These are phyloP conservation scores for Brettanomyces anomalus DNA, from an alignment of 805 yeast genomes.

Conservation along the genomic window DNA sequence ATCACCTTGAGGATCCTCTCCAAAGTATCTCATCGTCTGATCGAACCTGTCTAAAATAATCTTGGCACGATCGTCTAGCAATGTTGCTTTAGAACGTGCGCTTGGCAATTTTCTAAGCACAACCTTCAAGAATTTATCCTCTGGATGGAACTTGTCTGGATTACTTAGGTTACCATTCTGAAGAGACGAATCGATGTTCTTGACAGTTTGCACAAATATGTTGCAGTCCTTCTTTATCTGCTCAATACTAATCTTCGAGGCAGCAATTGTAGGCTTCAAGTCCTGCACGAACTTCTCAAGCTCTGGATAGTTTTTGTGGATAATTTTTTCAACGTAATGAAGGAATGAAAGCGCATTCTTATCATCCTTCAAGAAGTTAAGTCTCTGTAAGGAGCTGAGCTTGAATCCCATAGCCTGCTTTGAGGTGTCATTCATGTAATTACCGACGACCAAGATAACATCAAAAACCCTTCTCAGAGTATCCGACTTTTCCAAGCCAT, in stretches of 20 bases:
- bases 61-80: slow-evolving; percentile 54
- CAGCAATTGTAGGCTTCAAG: slow-evolving; percentile 44
- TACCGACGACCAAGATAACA: slow-evolving; percentile 85
- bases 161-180: slow-evolving; percentile 83
- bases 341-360: slow-evolving; percentile 80
- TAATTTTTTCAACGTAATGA: slow-evolving; percentile 83
- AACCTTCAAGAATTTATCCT: slow-evolving; percentile 57
- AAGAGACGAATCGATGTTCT: slow-evolving; percentile 64
- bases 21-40: slow-evolving; percentile 70
- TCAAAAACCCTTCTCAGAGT: slow-evolving; percentile 68
- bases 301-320: slow-evolving; percentile 80
- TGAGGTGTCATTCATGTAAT: slow-evolving; percentile 89
- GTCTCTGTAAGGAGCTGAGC: slow-evolving; percentile 78
- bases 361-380: slow-evolving; percentile 85
- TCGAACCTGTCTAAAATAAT: slow-evolving; percentile 58
- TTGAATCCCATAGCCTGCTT: slow-evolving; percentile 93
- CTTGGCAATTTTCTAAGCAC: slow-evolving; percentile 62
- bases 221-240: slow-evolving; percentile 68
- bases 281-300: slow-evolving; percentile 70
- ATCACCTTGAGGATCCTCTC: slow-evolving; percentile 74
- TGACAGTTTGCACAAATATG: slow-evolving; percentile 50
- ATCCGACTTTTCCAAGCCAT: slow-evolving; percentile 54
- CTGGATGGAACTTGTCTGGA: slow-evolving; percentile 69
- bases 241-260: slow-evolving; percentile 73
- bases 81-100: slow-evolving; percentile 62